These are phyloP conservation scores for Ophiostoma triangulosporum DNA, from an alignment of 2,329 filamentous ascomycete genomes.

Conservation along the genomic window DNA sequence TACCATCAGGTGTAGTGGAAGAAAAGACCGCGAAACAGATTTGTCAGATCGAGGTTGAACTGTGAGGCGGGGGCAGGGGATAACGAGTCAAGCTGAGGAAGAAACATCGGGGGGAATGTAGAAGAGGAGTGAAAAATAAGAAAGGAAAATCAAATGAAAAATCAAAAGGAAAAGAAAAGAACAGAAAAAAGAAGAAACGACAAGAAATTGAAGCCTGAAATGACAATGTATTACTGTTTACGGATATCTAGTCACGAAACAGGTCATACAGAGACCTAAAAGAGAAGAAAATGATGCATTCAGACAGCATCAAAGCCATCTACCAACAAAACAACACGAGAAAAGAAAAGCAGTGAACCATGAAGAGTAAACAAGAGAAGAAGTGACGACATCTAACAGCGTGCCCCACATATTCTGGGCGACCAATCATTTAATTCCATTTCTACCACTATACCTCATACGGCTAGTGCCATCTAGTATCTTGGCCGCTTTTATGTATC, in stretches of 20 bases:
- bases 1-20: no score
- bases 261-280: background rate
- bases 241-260: background rate
- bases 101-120: background rate
- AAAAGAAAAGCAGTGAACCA: background rate
- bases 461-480: background rate
- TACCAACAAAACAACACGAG: background rate
- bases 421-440: background rate
- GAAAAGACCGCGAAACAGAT: background rate
- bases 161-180: background rate
- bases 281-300: background rate
- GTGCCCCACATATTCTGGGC: background rate
- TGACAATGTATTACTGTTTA: no score
- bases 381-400: background rate
- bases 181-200: background rate
- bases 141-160: background rate
- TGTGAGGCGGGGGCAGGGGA: background rate
- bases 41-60: background rate
- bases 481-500: background rate
- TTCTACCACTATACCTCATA: background rate
- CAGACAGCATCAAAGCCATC: background rate
- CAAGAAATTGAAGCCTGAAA: no score
- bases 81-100: background rate
- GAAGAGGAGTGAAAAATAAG: background rate
- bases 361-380: background rate